phyloP scores from a whole-genome alignment of 2,329 filamentous ascomycete genomes.

The Fusarium albidum region DNA sequence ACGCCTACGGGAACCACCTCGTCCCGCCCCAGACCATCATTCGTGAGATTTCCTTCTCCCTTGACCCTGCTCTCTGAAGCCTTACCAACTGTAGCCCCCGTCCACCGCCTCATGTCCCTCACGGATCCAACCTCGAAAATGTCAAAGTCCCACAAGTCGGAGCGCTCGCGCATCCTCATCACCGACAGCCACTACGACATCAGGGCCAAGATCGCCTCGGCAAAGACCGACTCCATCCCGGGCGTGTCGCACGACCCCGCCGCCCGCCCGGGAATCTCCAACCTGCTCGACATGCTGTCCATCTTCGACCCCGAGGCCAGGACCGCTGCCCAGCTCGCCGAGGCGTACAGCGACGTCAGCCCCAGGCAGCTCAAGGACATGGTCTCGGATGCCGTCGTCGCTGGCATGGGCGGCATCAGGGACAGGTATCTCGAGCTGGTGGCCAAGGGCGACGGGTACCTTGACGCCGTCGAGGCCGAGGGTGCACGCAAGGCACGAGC shows the following conservation, averaged over 20 bases:
- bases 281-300: slow-evolving; percentile 82
- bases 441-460: slow-evolving; percentile 54
- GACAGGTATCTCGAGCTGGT: slow-evolving; percentile 64
- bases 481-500: slow-evolving; percentile 68
- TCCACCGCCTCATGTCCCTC: slow-evolving; percentile 90
- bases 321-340: slow-evolving; percentile 51
- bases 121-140: slow-evolving; percentile 83
- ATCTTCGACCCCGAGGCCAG: slow-evolving; percentile 64
- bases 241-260: slow-evolving; percentile 76
- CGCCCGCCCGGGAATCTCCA: slow-evolving; percentile 82
- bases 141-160: slow-evolving; percentile 85
- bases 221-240: slow-evolving; percentile 77
- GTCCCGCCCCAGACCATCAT: slow-evolving; percentile 74
- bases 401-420: slow-evolving; percentile 62
- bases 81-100: slow-evolving; percentile 62
- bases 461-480: slow-evolving; percentile 65
- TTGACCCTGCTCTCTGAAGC: not conserved
- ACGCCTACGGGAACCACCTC: slow-evolving; percentile 71
- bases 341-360: slow-evolving; percentile 47
- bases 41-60: slow-evolving; percentile 56
- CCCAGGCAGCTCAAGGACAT: slow-evolving; percentile 55
- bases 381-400: slow-evolving; percentile 66
- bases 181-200: slow-evolving; percentile 75
- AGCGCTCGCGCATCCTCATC: slow-evolving; percentile 81
- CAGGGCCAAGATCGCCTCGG: slow-evolving; percentile 71